Base-by-base conservation (phyloP, 108 stramenopile species). In the Fragilaria crotonensis region DNA sequence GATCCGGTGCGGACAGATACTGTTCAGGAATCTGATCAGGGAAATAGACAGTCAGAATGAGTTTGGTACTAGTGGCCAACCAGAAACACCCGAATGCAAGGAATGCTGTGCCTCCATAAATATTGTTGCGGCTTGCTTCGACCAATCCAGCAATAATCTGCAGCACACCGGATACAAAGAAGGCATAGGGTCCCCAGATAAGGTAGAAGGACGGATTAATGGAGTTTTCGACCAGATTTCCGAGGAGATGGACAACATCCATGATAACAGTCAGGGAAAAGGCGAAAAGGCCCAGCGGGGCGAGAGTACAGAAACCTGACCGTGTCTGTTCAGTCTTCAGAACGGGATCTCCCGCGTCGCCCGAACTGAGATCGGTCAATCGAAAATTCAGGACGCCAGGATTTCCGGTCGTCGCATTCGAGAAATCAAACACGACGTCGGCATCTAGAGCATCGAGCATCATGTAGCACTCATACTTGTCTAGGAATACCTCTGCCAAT, bases 51-150 rank as follows among this genome's bases (percentile, higher is more conserved):
- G 62, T 30, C 9, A 74, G 56, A 28, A 74, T 68, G 9, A 25
- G 1, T 5, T 23, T 1, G 20, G 48, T 21, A 22, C 73, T 67
- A 44, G 63, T 64, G 49, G 73, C 48, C 1, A 74, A 54, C 73
- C 62, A 74, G 52, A 68, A 57, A 33, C 55, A 53, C 27, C 67
- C 73, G 44, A 68, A 74, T 17, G 41, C 67, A 3, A 64, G 30
- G 44, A 74, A 74, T 0, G 73, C 67, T 7, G 62, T 63, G 17
- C 67, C 73, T 17, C 73, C 73, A 51, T 74, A 74, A 25, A 74
- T 63, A 36, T 74, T 74, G 50, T 69, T 69, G n/a, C 73, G 73
- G 26, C 56, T 47, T 3, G 56, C 67, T 69, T 74, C 44, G 27
- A 68, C 54, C 17, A 67, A 67, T 14, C 59, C 73, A 19, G 64